Percentiles rank a stretch among this genome's conserved stretches.
Evolutionary conservation across 1,284 basidiomycete species (phyloP).

Genomic region (Apiotrichum laibachii): DNA sequence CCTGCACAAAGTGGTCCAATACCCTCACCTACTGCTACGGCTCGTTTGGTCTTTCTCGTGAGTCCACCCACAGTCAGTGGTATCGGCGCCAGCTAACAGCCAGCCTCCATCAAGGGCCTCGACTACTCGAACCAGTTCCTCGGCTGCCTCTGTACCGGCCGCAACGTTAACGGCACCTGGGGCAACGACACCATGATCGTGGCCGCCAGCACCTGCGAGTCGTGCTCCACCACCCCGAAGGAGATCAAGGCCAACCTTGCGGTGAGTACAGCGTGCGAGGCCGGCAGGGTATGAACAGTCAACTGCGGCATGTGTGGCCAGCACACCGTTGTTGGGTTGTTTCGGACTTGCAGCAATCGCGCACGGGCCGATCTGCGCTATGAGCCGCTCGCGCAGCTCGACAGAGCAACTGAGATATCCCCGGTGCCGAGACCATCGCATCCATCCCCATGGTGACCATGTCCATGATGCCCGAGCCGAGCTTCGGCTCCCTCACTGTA

Average conservation of each 20-base stretch:
- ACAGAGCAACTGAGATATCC: no score
- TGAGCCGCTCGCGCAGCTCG: no score
- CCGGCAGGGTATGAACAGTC: not conserved
- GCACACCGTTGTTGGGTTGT: no score
- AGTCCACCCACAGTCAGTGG: not conserved
- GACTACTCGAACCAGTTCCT: slow-evolving; percentile 38
- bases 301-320: not conserved
- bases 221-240: slow-evolving; percentile 33
- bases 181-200: slow-evolving; percentile 27
- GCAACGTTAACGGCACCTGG: slow-evolving; percentile 13
- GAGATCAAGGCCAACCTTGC: slow-evolving; percentile 32
- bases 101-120: slow-evolving; percentile 26
- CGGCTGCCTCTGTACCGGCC: slow-evolving; percentile 35
- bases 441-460: no score
- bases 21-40: slow-evolving; percentile 12
- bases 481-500: no score
- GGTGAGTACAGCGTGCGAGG: slow-evolving; percentile 24
- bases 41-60: slow-evolving; percentile 12
- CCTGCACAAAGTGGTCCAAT: slow-evolving; percentile 19
- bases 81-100: not conserved
- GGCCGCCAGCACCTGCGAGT: slow-evolving; percentile 32
- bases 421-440: no score
- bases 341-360: no score
- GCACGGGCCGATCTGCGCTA: no score
- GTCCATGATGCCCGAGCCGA: no score